Evolutionary conservation across 1,139 yeast genomes (phyloP).

Genomic region (Barnettozyma hawaiiensis): DNA sequence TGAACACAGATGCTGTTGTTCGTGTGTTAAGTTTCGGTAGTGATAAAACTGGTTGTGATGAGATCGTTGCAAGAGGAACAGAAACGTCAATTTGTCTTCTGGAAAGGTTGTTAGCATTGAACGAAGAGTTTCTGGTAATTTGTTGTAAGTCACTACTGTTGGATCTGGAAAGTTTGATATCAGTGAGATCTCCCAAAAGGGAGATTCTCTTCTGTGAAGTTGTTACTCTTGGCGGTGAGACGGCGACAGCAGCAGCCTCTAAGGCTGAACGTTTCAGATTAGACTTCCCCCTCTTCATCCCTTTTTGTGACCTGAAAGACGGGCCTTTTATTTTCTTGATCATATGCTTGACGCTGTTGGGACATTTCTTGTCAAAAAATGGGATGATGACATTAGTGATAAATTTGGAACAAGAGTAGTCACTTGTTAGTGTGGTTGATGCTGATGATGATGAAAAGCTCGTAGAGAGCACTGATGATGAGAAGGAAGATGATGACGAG

Average conservation of each 20-base stretch:
- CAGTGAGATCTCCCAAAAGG: conserved; percentile 19
- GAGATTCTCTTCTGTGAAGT: conserved; percentile 9
- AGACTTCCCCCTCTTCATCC: conserved; percentile 3
- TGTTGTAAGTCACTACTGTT: conserved; percentile 27
- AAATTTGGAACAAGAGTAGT: conserved; percentile 42
- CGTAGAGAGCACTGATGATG: conserved; percentile 27
- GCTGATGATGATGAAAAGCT: conserved; percentile 21
- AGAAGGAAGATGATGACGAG: conserved; percentile 28
- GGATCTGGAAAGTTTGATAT: conserved; percentile 33
- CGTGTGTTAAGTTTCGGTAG: conserved; percentile 3
- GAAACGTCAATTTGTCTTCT: conserved; percentile 47
- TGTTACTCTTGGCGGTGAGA: conserved; percentile 8
- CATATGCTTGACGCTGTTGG: conserved; percentile 42
- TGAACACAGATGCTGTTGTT: conserved; percentile 17
- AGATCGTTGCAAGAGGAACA: conserved; percentile 12
- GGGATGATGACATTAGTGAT: conserved; percentile 51
- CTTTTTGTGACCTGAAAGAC: conserved; percentile 29
- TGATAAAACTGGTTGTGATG: conserved; percentile 1
- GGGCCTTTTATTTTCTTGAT: conserved; percentile 47
- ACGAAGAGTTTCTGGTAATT: conserved; percentile 26
- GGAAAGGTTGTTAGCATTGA: conserved; percentile 37
- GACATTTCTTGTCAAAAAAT: conserved; percentile 45
- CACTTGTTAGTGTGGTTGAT: conserved; percentile 20
- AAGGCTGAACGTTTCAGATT: conserved; percentile 4
- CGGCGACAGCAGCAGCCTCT: too few relatives aligned